Base-by-base conservation (phyloP, 306 rosid genomes). In the Pterocarpus macrocarpus region DNA sequence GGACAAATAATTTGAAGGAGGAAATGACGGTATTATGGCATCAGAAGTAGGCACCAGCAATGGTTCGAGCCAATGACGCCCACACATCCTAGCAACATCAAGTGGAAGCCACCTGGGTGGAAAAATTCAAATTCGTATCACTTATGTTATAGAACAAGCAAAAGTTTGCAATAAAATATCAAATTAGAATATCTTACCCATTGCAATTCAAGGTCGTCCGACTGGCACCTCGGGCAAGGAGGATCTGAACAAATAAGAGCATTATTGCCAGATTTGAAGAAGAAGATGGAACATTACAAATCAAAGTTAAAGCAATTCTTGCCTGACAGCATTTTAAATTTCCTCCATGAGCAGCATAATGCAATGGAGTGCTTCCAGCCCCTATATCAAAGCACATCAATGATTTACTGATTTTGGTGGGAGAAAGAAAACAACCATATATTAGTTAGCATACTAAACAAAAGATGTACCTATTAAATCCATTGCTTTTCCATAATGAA, bases 341-440 rank as follows among this genome's bases (percentile, higher is more conserved):
- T 33, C 99, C 99, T 80, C 99, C 99, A 85, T 94, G 93, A 77
- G 99, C 98, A 80, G 99, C 99, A 81, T 93, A 96, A 84, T 96
- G 99, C 90, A 96, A 84, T 34, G 99, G 93, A 82, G 94, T 91
- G 88, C 99, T 96, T 87, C 99, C 99, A 10, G 98, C 97, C 78
- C 97, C 99, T 96, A 69, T 78, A 89, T 45, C 49, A 84, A 84
- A 65, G 61, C 41, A 59, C 32, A 53, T 75, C 41, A 59, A 80
- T 69, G 13, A 72, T 66, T 68, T 47, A 59, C 80, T 69, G 30
- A 76, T 71, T 62, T 47, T 84, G 43, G 16, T 34, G 45, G 6
- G 64, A 64, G 10, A 47, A 55, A 30, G 56, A 16, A 65, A 81
- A 79, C 67, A 82, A 77, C 64, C 80, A 47, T 16, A 71, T n/a